A percentile compares a stretch with the other conserved stretches of the same genome.
These are phyloP conservation scores for Solanum clarkiae DNA, from an alignment of 257 asterid species.

Conservation along the genomic window DNA sequence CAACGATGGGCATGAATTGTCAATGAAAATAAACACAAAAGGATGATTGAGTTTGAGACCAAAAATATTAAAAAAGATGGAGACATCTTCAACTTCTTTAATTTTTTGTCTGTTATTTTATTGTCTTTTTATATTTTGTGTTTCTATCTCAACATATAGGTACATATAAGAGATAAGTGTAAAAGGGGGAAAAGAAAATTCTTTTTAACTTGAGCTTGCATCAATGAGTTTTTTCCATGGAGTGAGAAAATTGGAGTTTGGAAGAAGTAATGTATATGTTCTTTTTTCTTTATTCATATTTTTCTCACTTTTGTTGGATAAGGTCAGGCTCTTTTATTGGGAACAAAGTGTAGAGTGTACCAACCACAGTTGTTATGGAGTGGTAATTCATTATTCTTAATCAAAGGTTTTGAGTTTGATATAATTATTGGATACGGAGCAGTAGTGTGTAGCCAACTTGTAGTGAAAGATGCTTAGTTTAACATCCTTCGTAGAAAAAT, in stretches of 20 bases:
- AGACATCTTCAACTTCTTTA: background rate
- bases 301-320: background rate
- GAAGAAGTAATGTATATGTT: constrained; percentile 2
- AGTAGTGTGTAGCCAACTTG: no score
- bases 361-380: background rate
- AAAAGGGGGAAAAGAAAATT: background rate
- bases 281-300: background rate
- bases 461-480: no score
- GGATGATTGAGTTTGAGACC: background rate
- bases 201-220: background rate
- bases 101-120: background rate
- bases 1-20: constrained; percentile 14
- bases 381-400: background rate
- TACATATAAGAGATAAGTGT: background rate
- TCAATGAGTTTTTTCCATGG: background rate
- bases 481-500: no score
- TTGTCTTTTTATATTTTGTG: background rate
- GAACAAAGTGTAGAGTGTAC: background rate
- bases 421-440: background rate
- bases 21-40: background rate
- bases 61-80: background rate
- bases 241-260: background rate
- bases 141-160: background rate
- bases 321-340: background rate
- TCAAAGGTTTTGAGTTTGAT: background rate